Base-by-base conservation (phyloP, 257 asterid species). In the Eucommia ulmoides region DNA sequence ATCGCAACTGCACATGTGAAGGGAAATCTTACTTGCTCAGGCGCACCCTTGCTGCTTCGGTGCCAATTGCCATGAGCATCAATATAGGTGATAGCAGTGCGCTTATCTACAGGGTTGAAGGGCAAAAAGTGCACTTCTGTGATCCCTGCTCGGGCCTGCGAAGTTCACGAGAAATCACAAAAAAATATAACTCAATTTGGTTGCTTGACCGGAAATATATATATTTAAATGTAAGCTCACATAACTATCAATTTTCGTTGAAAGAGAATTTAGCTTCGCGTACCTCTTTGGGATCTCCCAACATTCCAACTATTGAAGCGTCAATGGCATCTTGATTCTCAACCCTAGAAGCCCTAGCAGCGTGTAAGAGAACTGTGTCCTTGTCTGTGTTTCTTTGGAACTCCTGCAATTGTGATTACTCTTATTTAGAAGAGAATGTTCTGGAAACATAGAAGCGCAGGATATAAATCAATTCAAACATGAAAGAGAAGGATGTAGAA, bases 281-380 rank as follows among this genome's bases (percentile, higher is more conserved):
- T 63, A 66, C 86, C 86, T 80, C 83, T 33, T 59, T 69, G 1
- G 83, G 81, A 59, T 80, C 86, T 49, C 67, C 71, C 29, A 80
- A 25, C 81, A 77, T 74, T 18, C 69, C 65, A 11, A 77, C 91
- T 46, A 80, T 80, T 64, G 83, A 74, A 65, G 91, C 79, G 68
- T 80, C 91, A 29, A 80, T 80, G 0, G 91, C 86, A n/a, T 80
- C 91, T 62, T 80, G 91, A 55, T 80, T 80, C 62, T 80, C 91
- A 21, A 77, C 81, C 66, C 91, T 77, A 20, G 91, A 80, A 33
- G 91, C 85, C 62, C 82, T 64, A 26, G 91, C 91, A 3, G 69
- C 91, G 7, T 51, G 50, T 29, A 80, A 75, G 20, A 80, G 53
- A 3, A 72, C 80, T 0, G 41, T 12, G 1, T 77, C 83, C 71